Base-by-base conservation (phyloP, 1,284 basidiomycete species). In the Malassezia yamatoensis region DNA sequence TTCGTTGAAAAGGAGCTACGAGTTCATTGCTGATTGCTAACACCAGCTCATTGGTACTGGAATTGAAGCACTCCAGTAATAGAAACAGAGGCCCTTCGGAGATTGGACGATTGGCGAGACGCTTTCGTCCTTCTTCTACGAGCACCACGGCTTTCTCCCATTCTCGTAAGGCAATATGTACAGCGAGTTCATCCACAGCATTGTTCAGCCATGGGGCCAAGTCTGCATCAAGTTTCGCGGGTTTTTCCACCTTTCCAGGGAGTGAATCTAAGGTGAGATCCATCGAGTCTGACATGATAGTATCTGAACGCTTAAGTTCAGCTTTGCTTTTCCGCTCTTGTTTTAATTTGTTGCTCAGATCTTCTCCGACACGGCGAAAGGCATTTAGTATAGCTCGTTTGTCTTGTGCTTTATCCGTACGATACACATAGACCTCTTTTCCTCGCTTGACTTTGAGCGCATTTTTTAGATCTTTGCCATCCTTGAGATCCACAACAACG, bases 361-460 rank as follows among this genome's bases (percentile, higher is more conserved):
- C 93, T 71, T 96, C 90, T 0, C 89, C 88, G 2, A 93, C 87
- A 65, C 88, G 85, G 33, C 90, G 83, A 77, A 96, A 90, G 51
- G 90, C 86, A 0, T 83, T 77, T 15, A 98, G 79, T 0, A 98
- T 78, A 5, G 81, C 80, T 72, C 87, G 89, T 80, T 98, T 98
- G 66, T 96, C 90, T 34, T 84, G 79, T 0, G 83, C 68, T 6
- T 81, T 81, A 58, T 91, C 86, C 1, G 88, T 88, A 35, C 90
- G 83, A 75, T 90, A 96, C 9, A 98, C 90, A 71, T 88, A 85
- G 2, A 86, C 88, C 77, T 96, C 93, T 75, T 93, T 93, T 8
- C 86, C 85, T 51, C 91, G 83, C 63, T 87, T 83, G 66, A 98
- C 85, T 79, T 96, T 96, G 81, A 98, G 86, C 1, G 94, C 91